These are phyloP conservation scores for Nemania sp. DNA, from an alignment of 2,329 filamentous ascomycete genomes.

Conservation along the genomic window DNA sequence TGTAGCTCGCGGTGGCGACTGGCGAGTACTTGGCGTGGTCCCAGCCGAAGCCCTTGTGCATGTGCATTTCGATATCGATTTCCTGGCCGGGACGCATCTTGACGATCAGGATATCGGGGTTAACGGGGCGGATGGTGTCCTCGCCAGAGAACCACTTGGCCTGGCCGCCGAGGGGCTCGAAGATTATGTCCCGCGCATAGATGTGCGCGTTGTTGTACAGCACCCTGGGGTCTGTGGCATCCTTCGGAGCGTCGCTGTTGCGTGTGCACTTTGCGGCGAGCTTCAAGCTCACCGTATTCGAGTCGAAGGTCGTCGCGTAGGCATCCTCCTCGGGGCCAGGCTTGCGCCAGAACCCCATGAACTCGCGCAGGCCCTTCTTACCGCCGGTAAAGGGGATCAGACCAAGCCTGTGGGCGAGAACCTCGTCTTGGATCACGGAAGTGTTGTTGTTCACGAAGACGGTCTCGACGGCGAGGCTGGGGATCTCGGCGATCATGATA, in stretches of 20 bases:
- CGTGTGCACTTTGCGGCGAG: constrained; percentile 81
- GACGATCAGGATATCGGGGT: constrained; percentile 91
- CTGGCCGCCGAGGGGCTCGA: constrained; percentile 76
- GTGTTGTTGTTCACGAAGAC: constrained; percentile 97
- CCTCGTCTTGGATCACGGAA: constrained; percentile 96
- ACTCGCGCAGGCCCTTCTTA: constrained; percentile 73
- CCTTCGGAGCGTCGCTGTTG: constrained; percentile 71
- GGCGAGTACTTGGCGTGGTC: constrained; percentile 98
- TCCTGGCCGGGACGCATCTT: constrained; percentile 91
- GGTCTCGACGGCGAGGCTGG: constrained; percentile 90
- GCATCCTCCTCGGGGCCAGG: constrained; percentile 65
- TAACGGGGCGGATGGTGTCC: constrained; percentile 72
- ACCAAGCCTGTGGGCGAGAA: constrained; percentile 86
- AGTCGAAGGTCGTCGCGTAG: constrained; percentile 69
- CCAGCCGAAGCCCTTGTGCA: constrained; percentile 89
- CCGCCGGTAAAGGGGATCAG: constrained; percentile 87
- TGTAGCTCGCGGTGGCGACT: constrained; percentile 91
- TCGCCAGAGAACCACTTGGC: constrained; percentile 68
- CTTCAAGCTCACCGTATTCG: constrained; percentile 82
- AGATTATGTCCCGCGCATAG: constrained; percentile 78
- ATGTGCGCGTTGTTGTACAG: constrained; percentile 86
- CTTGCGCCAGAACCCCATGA: constrained; percentile 81
- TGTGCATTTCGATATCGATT: constrained; percentile 86
- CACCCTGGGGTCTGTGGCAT: constrained; percentile 79
- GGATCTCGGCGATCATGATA: constrained; percentile 92